These are phyloP conservation scores for Musa acuminata DNA, from an alignment of 176 grass and related monocot genomes.

Conservation along the genomic window DNA sequence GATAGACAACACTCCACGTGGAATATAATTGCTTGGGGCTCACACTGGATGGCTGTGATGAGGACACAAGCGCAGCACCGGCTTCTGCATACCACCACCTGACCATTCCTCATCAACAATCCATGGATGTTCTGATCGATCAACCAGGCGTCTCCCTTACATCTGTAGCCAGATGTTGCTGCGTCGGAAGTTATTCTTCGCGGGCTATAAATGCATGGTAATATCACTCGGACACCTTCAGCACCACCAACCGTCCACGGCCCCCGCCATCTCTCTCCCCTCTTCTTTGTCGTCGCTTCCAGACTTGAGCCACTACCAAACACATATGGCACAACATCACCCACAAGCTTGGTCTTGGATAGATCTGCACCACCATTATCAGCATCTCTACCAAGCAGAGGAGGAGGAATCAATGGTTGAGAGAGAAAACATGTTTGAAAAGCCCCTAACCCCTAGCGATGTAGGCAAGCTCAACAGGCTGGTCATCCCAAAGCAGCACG, in stretches of 20 bases:
- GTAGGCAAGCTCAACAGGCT: slow-evolving; percentile 79
- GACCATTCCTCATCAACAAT: background rate
- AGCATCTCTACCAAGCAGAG: background rate
- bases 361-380: background rate
- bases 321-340: background rate
- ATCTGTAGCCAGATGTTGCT: background rate
- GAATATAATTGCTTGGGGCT: slow-evolving; percentile 14
- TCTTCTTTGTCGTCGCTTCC: background rate
- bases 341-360: slow-evolving; percentile 15
- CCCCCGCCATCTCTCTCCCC: background rate
- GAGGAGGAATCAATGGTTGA: background rate
- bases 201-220: slow-evolving; percentile 12
- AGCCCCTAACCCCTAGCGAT: slow-evolving; percentile 56
- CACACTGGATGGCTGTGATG: background rate
- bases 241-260: background rate
- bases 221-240: background rate
- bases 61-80: background rate
- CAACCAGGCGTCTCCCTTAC: background rate
- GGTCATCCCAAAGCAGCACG: slow-evolving; percentile 76
- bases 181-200: background rate
- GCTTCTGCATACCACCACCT: slow-evolving; percentile 7
- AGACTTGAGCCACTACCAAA: no score
- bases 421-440: slow-evolving; percentile 62
- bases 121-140: slow-evolving; percentile 1
- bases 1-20: background rate